phyloP scores from a whole-genome alignment of 2,329 filamentous ascomycete species.

The Cladosporium sp. region DNA sequence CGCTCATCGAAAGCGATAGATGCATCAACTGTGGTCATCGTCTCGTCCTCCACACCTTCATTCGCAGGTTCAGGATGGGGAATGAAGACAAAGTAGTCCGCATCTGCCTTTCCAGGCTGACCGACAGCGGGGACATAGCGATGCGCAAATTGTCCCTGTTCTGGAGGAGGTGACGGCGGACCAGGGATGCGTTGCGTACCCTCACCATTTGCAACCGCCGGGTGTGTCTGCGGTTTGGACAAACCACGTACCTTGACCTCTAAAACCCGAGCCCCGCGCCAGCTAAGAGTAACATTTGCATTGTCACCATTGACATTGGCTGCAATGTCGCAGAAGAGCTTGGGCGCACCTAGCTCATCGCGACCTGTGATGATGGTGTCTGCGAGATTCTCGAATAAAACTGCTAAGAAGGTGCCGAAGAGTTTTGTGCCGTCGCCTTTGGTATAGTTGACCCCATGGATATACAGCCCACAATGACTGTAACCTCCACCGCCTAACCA shows the following conservation, averaged over 20 bases:
- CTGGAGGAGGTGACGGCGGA: constrained; percentile 23
- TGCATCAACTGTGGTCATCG: constrained; percentile 39
- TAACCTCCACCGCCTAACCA: constrained; percentile 62
- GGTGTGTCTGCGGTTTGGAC: constrained; percentile 7
- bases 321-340: constrained; percentile 32
- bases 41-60: constrained; percentile 20
- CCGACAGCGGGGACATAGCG: constrained; percentile 56
- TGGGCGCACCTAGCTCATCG: constrained; percentile 61
- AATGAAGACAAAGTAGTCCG: constrained; percentile 49
- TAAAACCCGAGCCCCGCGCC: constrained; percentile 34
- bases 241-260: constrained; percentile 28
- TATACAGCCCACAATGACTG: constrained; percentile 55
- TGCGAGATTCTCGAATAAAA: constrained; percentile 55
- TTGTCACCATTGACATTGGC: constrained; percentile 11
- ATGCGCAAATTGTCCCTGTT: constrained; percentile 52
- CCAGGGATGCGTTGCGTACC: constrained; percentile 7
- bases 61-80: constrained; percentile 30
- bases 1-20: constrained; percentile 46
- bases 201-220: background rate
- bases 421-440: constrained; percentile 46
- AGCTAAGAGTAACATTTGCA: constrained; percentile 23
- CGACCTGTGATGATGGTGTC: constrained; percentile 59
- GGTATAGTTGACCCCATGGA: constrained; percentile 58
- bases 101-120: constrained; percentile 48
- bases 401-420: constrained; percentile 51